These are phyloP conservation scores for Zygnema cylindricum DNA, from an alignment of 139 green algal species.

Conservation along the genomic window DNA sequence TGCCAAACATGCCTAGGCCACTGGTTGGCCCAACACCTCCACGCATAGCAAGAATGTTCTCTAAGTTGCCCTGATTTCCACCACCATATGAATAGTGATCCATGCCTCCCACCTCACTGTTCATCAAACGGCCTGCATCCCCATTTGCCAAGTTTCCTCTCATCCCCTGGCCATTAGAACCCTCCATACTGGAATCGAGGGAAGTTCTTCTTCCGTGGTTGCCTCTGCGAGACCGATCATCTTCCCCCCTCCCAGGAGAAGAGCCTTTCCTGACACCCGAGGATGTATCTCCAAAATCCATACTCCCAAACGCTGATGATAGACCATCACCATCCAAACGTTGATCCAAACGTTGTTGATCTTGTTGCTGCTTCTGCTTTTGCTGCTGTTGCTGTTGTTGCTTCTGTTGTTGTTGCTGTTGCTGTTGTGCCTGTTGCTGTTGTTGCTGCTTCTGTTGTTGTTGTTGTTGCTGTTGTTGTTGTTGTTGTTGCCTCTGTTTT, in stretches of 20 bases:
- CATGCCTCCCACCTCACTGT: conserved; percentile 17
- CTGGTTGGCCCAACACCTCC: neutral
- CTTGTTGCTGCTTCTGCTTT: neutral
- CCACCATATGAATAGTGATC: conserved; percentile 34
- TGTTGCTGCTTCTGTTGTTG: conserved; percentile 15
- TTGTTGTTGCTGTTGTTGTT: conserved; percentile 34
- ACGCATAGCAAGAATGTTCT: neutral
- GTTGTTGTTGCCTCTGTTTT: conserved; percentile 44
- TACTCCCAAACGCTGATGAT: neutral
- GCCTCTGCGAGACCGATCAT: neutral
- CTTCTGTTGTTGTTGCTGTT: neutral
- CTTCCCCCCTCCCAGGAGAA: neutral
- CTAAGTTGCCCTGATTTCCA: conserved; percentile 18
- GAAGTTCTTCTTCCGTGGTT: neutral
- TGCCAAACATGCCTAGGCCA: neutral
- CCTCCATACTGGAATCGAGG: neutral
- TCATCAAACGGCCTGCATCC: neutral
- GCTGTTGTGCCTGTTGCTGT: conserved; percentile 6
- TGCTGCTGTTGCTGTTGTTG: neutral
- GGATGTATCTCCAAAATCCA: neutral
- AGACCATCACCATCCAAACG: neutral
- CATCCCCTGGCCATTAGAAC: neutral
- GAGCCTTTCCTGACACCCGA: neutral
- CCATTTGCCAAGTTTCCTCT: neutral
- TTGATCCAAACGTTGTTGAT: neutral